These are phyloP conservation scores for Xylaria polymorpha DNA, from an alignment of 2,329 filamentous ascomycete species.

Conservation along the genomic window DNA sequence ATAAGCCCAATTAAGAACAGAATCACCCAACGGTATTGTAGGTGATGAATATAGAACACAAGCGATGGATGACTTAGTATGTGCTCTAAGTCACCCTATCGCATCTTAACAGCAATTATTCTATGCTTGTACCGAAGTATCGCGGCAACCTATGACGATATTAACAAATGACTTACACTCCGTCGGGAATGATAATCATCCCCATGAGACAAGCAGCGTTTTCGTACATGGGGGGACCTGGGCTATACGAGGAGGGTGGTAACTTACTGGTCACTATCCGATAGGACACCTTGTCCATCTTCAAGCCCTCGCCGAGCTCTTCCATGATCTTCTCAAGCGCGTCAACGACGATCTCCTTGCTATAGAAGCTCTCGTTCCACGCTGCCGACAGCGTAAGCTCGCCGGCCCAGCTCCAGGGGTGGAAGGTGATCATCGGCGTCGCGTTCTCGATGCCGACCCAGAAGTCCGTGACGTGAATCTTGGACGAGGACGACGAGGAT, in stretches of 20 bases:
- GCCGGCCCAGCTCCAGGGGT: conserved; percentile 40
- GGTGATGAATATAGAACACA: neutral
- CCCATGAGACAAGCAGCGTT: neutral
- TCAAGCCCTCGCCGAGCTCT: conserved; percentile 27
- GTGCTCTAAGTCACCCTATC: neutral
- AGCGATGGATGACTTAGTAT: neutral
- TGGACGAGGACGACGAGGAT: neutral
- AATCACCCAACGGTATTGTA: neutral
- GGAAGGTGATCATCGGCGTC: conserved; percentile 37
- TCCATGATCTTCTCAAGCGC: conserved; percentile 23
- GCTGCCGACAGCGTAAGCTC: conserved; percentile 28
- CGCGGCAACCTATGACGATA: neutral
- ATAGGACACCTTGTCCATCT: conserved; percentile 14
- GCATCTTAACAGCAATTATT: neutral
- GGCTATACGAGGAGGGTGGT: neutral
- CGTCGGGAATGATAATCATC: neutral
- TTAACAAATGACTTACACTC: conserved; percentile 3
- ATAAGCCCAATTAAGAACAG: neutral
- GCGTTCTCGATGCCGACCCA: conserved; percentile 41
- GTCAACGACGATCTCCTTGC: conserved; percentile 16
- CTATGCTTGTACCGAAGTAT: conserved; percentile 2
- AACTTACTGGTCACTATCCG: conserved; percentile 23
- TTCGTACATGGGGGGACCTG: neutral
- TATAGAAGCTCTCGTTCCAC: conserved; percentile 33
- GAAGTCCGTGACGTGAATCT: conserved; percentile 28